Evolutionary conservation across 164 flowering plant genomes (phyloP).

Genomic region (Vitis cinerea): DNA sequence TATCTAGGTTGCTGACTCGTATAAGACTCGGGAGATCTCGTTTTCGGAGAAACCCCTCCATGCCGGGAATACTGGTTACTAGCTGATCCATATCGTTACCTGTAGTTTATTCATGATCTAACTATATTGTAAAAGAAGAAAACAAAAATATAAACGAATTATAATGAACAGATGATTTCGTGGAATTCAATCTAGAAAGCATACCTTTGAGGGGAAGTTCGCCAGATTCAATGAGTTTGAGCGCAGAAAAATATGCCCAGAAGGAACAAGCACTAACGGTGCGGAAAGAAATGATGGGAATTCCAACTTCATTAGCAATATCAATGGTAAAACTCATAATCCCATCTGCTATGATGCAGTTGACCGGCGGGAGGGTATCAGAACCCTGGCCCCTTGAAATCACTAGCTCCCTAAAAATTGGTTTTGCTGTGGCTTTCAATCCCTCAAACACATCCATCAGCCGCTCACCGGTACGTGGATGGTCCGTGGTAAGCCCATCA

Average conservation of each 20-base stretch:
- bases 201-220: conserved; percentile 28
- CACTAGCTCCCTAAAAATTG: conserved; percentile 32
- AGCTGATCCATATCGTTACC: conserved; percentile 37
- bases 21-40: conserved; percentile 43
- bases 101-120: not conserved
- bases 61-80: conserved; percentile 28
- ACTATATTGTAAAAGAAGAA: not conserved
- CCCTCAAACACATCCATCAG: conserved; percentile 15
- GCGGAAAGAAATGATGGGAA: conserved; percentile 32
- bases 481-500: conserved; percentile 34
- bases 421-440: conserved; percentile 6
- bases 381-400: not conserved
- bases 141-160: too few relatives aligned
- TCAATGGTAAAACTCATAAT: conserved; percentile 30
- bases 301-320: conserved; percentile 34
- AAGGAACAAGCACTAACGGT: conserved; percentile 39
- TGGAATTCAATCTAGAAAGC: not conserved
- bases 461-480: conserved; percentile 12
- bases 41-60: conserved; percentile 36
- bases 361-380: conserved; percentile 10
- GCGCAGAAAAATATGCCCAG: conserved; percentile 30
- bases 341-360: conserved; percentile 50
- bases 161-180: not conserved
- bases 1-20: conserved; percentile 10
- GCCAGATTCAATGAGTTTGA: conserved; percentile 26